A percentile compares a stretch with the other conserved stretches of the same genome.
These are phyloP conservation scores for Solanum etuberosum DNA, from an alignment of 257 asterid species.

Conservation along the genomic window DNA sequence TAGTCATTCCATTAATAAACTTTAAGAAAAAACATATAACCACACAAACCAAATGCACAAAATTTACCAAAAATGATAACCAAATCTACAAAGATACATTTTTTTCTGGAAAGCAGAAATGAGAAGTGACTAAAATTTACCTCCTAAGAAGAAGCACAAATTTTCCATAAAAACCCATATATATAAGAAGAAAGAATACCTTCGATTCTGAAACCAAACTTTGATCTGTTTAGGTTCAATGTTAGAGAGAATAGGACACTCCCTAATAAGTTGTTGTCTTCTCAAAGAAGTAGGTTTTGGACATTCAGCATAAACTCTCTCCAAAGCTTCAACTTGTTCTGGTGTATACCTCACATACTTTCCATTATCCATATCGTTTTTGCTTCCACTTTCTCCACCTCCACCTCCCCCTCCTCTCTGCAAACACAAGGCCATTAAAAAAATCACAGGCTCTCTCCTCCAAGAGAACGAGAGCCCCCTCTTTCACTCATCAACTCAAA, in stretches of 20 bases:
- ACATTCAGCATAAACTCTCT: constrained; percentile 83
- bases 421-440: constrained; percentile 37
- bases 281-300: constrained; percentile 91
- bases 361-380: constrained; percentile 71
- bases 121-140: no score
- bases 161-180: no score
- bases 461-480: constrained; percentile 69
- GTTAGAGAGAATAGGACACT: constrained; percentile 72
- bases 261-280: constrained; percentile 91
- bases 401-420: constrained; percentile 38
- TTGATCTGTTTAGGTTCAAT: constrained; percentile 97
- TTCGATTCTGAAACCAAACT: constrained; percentile 98
- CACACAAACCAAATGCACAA: neutral
- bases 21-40: neutral
- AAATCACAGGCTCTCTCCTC: constrained; percentile 46
- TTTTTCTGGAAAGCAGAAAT: no score
- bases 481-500: constrained; percentile 51
- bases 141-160: neutral
- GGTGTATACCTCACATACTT: constrained; percentile 96
- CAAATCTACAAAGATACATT: neutral
- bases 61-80: neutral
- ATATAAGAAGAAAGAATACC: constrained; percentile 16
- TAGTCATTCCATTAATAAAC: neutral
- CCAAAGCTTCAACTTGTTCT: constrained; percentile 95
- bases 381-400: constrained; percentile 17